Conservation (phyloP, 1,139 yeast genomes). For the Tardiomyces digboiensis region DNA sequence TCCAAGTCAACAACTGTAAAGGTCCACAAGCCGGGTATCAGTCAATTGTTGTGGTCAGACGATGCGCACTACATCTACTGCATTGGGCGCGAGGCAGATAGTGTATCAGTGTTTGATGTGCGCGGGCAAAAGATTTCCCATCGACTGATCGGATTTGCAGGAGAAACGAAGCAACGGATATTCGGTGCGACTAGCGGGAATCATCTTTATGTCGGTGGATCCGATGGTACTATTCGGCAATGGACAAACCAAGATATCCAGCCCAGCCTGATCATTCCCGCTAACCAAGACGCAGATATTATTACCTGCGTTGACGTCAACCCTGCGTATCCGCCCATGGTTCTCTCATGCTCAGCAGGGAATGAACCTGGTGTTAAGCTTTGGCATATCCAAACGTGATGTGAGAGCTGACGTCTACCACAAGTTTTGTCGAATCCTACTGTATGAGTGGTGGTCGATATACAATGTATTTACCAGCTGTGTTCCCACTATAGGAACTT, state of each 20-base stretch:
- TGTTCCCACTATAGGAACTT: neutral
- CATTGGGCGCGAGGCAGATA: neutral
- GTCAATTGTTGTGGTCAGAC: neutral
- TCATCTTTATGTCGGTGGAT: neutral
- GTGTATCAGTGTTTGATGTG: neutral
- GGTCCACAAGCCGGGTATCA: neutral
- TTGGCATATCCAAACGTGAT: neutral
- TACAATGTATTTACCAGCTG: too few relatives aligned
- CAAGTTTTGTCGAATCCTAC: too few relatives aligned
- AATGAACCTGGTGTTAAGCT: neutral
- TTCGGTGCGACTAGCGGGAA: neutral
- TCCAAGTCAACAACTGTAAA: neutral
- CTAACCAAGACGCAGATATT: neutral
- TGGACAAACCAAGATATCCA: neutral
- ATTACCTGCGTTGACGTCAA: neutral
- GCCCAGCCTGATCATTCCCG: neutral
- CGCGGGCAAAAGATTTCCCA: neutral
- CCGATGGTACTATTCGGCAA: neutral
- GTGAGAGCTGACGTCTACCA: too few relatives aligned
- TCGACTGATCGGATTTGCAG: neutral
- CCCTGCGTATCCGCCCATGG: neutral
- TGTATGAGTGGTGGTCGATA: too few relatives aligned
- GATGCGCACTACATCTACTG: neutral
- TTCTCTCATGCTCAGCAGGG: neutral
- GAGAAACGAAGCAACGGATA: neutral